Conservation (phyloP, 345 rosid genomes). For the Gossypium thurberi region DNA sequence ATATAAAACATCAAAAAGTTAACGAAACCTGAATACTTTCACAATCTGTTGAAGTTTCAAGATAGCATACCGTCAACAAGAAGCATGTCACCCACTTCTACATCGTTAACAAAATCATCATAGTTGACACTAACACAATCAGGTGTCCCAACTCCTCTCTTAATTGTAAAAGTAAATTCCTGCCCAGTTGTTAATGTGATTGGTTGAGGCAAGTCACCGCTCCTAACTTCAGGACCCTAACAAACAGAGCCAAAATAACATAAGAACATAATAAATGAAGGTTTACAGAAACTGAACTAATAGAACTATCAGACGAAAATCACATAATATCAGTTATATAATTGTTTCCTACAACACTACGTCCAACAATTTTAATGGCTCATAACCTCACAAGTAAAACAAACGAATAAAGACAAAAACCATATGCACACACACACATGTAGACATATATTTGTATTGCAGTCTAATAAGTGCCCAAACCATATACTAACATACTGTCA, state of each 20-base stretch:
- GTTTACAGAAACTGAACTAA: not conserved
- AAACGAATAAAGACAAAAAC: not conserved
- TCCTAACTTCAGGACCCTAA: conserved; percentile 98
- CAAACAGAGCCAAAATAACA: conserved; percentile 11
- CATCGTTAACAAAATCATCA: conserved; percentile 92
- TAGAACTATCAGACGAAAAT: not conserved
- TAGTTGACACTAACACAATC: conserved; percentile 94
- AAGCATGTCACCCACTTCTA: conserved; percentile 93
- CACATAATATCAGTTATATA: not conserved
- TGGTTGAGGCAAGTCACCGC: conserved; percentile 98
- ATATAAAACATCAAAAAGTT: not conserved
- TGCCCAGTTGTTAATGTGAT: conserved; percentile 63
- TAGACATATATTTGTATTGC: not conserved
- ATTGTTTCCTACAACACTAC: not conserved
- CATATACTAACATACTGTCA: not conserved
- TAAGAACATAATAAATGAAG: not conserved
- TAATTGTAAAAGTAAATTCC: conserved; percentile 88
- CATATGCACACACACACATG: not conserved
- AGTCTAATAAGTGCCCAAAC: not conserved
- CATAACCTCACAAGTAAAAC: not conserved
- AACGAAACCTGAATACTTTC: not conserved
- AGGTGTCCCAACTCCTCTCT: conserved; percentile 78
- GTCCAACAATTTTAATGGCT: conserved; percentile 2
- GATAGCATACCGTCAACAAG: conserved; percentile 85
- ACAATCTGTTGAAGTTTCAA: not conserved